These are phyloP conservation scores for Camelina neglecta DNA, from an alignment of 345 rosid genomes.

Conservation along the genomic window DNA sequence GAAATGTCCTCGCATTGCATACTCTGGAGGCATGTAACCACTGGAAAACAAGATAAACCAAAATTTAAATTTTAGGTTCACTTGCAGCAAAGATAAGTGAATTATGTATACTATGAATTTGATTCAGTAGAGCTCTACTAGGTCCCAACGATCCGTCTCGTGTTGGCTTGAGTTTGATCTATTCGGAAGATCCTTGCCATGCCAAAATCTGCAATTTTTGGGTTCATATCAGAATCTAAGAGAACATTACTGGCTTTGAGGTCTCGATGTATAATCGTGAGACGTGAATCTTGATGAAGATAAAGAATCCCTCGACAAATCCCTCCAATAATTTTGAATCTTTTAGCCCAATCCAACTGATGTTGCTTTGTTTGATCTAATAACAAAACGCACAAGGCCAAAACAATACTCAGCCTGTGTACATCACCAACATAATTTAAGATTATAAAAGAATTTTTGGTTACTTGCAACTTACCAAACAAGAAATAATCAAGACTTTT, in stretches of 20 bases:
- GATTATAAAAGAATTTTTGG: neutral
- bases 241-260: constrained; percentile 1
- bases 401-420: neutral
- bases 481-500: neutral
- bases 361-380: neutral
- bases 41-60: neutral
- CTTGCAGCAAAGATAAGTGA: neutral
- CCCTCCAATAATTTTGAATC: neutral
- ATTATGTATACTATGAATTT: too few species aligned
- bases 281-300: constrained; percentile 1
- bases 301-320: neutral
- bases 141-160: neutral
- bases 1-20: neutral
- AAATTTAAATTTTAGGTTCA: neutral
- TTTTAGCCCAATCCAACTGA: neutral
- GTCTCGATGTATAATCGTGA: constrained; percentile 1
- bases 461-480: neutral
- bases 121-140: neutral
- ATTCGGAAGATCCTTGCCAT: constrained; percentile 1
- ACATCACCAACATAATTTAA: neutral
- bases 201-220: neutral
- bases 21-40: constrained; percentile 1
- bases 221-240: neutral
- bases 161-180: constrained; percentile 5
- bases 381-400: neutral